Percentiles rank a stretch among this genome's conserved stretches.
Evolutionary conservation across 225 moss, liverwort and hornwort species (phyloP).

Genomic region (Sphagnum tenellum): DNA sequence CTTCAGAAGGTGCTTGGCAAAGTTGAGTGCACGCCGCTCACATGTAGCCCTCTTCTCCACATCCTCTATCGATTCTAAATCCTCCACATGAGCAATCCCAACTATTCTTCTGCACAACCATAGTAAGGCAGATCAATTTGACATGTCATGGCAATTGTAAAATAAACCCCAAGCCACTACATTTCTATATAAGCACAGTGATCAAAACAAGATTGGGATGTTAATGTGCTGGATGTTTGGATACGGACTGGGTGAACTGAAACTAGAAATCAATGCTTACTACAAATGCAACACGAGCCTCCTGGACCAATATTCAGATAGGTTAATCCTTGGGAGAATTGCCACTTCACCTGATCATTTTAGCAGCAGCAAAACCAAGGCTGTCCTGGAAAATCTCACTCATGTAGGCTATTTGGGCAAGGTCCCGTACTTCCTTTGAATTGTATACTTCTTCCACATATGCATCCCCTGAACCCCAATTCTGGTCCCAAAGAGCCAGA

Average conservation of each 20-base stretch:
- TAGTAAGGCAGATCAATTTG: too few species aligned
- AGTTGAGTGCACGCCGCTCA: constrained; percentile 68
- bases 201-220: neutral
- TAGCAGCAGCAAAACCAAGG: constrained; percentile 76
- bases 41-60: constrained; percentile 44
- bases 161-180: neutral
- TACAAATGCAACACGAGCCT: neutral
- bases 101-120: constrained; percentile 44
- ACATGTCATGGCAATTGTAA: neutral
- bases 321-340: neutral
- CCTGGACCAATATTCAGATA: neutral
- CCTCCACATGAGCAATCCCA: constrained; percentile 90
- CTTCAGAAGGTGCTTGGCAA: constrained; percentile 62
- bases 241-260: too few species aligned
- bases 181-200: neutral
- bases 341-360: constrained; percentile 49
- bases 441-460: constrained; percentile 67
- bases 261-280: neutral
- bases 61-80: constrained; percentile 64
- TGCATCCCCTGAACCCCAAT: constrained; percentile 68
- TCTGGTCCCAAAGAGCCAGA: constrained; percentile 44
- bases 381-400: constrained; percentile 59
- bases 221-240: too few species aligned
- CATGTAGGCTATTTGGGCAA: constrained; percentile 46
- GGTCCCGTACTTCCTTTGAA: constrained; percentile 22